These are phyloP conservation scores for Arthrobotrys pseudoclavata DNA, from an alignment of 2,329 filamentous ascomycete species.

Conservation along the genomic window DNA sequence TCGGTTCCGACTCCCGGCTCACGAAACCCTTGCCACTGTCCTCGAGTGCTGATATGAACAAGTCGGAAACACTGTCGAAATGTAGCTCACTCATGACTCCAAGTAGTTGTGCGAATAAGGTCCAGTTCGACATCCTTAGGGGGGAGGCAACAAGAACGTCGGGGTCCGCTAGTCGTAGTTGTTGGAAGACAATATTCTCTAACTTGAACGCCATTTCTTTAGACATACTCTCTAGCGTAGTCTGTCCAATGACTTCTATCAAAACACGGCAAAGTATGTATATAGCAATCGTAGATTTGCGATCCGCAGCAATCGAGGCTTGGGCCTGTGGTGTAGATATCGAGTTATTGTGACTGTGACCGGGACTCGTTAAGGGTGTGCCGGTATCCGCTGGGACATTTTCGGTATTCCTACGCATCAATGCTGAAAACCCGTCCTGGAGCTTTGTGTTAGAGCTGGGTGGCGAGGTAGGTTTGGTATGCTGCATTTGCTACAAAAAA, in stretches of 20 bases:
- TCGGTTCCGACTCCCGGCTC: constrained; percentile 82
- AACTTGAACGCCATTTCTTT: constrained; percentile 93
- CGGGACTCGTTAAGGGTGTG: constrained; percentile 44
- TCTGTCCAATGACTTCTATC: constrained; percentile 93
- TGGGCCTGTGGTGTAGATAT: constrained; percentile 60
- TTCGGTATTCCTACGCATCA: constrained; percentile 57
- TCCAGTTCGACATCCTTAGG: constrained; percentile 93
- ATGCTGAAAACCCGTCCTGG: constrained; percentile 52
- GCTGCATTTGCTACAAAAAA: constrained; percentile 47
- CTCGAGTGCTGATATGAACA: constrained; percentile 84
- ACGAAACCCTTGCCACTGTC: constrained; percentile 80
- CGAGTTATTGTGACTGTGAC: constrained; percentile 46
- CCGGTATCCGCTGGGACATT: constrained; percentile 26
- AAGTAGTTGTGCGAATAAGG: constrained; percentile 89
- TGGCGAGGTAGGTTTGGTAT: constrained; percentile 48
- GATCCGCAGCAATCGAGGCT: constrained; percentile 73
- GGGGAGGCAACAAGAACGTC: constrained; percentile 83
- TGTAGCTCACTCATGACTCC: constrained; percentile 97
- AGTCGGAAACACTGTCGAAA: constrained; percentile 82
- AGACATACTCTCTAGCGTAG: constrained; percentile 83
- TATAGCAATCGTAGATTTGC: constrained; percentile 92
- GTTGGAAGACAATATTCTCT: constrained; percentile 96
- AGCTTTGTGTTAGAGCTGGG: constrained; percentile 54
- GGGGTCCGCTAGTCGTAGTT: constrained; percentile 87
- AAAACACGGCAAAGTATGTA: constrained; percentile 95